Evolutionary conservation across 768 basidiomycete species (phyloP), one percentile per base, ranked within the genome.

Genomic region (Fibroporia radiculosa): DNA sequence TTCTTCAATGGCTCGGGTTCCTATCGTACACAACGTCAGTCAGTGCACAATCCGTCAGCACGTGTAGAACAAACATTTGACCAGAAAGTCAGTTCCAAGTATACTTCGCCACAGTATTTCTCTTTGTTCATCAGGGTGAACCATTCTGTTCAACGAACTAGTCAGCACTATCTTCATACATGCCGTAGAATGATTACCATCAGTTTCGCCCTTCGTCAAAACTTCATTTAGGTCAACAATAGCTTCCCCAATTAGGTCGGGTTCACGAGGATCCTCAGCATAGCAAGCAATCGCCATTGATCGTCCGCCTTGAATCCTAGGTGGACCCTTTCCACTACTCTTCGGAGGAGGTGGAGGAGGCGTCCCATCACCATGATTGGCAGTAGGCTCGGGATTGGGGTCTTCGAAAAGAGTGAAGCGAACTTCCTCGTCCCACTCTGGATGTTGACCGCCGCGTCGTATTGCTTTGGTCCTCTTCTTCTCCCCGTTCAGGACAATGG

Each of bases 351-450:
- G 79, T 0, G 87, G 85, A 12, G 85, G 80, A 10, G 73, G 70
- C 10, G 71, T 66, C 1, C 49, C 51, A 37, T 46, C 49, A n/a
- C 47, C 48, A 32, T 42, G 16, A 41, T 44, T 7, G 64, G 65
- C 41, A 28, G 72, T 67, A 32, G 70, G 63, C n/a, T 71, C 68
- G 52, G 51, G 53, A 18, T 54, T 46, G 7, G 47, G 44, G 51
- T 91, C 90, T 59, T 97, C 93, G 51, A 72, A 77, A 35, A 99
- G 70, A 20, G 84, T 82, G 65, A 97, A 98, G 33, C 96, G 83
- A 57, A 98, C 72, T 66, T 99, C 96, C 56, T 96, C 93, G 60
- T 99, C 96, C 93, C 96, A 99, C 66, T 92, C 92, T 4, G 96
- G 96, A 63, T 96, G 93, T 62, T 99, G 96, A 14, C 96, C 96